Base-by-base conservation (phyloP, 768 basidiomycete genomes). In the Sporobolomyces phaffii region DNA sequence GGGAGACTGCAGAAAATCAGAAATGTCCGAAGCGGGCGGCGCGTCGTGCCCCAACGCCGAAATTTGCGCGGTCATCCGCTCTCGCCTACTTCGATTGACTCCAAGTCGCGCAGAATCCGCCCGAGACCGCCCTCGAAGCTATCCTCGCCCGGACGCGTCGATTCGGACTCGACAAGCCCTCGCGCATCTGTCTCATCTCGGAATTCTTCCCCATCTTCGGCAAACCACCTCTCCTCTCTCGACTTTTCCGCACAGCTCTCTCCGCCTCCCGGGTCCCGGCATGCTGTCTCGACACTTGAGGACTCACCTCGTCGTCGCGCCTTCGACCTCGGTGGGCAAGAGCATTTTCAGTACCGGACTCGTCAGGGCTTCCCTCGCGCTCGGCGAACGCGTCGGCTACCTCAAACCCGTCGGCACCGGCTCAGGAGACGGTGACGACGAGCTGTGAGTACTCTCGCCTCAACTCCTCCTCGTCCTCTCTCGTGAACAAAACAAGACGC, bases 291-390 rank as follows among this genome's bases (percentile, higher is more conserved):
- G 84, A 74, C 83, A 92, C 75, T 82, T 97, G 38, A 85, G 90
- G 22, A 80, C 91, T 34, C 89, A 92, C 77, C 90, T 94, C 76
- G 81, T 97, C 65, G 94, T 96, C 75, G 94, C 94, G 36, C 91
- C 93, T 1, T 96, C 94, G 78, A 98, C 94, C 3, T 86, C 91
- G 77, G 92, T 97, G 54, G 94, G 94, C 31, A 97, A 98, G 79
- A 96, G 93, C 0, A 83, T 97, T 64, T 80, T 97, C 60, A 88
- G 90, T 1, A 84, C 91, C 3, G 90, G 90, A 1, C 84, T 98
- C 40, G 84, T 86, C 48, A 82, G 89, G 40, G 87, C 89, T 0
- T 89, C 89, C 20, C 60, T 67, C 34, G 62, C 60, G 0, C 47
- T 57, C 17, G 61, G 70, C 3, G 66, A 74, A 51, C 53, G 62